A percentile compares a stretch with the other conserved stretches of the same genome.
Evolutionary conservation across 495 filamentous ascomycete genomes (phyloP).

Genomic region (Podospora appendiculata): DNA sequence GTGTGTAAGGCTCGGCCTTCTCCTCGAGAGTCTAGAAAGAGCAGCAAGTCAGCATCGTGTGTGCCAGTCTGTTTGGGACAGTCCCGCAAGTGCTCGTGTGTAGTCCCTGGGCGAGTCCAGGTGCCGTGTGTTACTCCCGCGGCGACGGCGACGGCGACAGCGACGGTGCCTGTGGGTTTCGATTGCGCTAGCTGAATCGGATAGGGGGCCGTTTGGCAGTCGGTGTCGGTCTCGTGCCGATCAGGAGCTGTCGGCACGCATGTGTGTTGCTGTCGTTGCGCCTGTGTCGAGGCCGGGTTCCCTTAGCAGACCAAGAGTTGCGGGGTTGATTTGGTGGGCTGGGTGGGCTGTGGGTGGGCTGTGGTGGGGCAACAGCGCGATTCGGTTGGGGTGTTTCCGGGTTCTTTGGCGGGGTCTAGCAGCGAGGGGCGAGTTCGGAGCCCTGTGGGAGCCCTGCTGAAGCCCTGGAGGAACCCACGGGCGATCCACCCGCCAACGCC

Average conservation of each 20-base stretch:
- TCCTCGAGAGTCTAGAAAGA: conserved; percentile 65
- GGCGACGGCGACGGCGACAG: too few species aligned
- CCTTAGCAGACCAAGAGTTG: not conserved
- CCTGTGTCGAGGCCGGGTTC: not conserved
- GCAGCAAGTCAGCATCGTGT: conserved; percentile 11
- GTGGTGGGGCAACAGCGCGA: not conserved
- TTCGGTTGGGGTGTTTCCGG: not conserved
- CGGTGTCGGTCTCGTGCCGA: not conserved
- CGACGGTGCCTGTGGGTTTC: too few species aligned
- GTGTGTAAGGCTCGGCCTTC: conserved; percentile 35
- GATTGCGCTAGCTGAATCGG: not conserved
- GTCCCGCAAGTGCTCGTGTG: not conserved
- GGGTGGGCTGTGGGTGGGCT: too few species aligned
- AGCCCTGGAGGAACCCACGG: not conserved
- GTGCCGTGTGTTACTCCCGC: too few species aligned
- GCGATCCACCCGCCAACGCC: not conserved
- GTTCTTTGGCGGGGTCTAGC: not conserved
- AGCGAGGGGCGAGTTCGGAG: conserved; percentile 1
- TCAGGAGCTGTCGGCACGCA: not conserved
- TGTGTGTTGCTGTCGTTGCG: not conserved
- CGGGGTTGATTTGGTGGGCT: not conserved
- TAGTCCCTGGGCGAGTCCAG: too few species aligned
- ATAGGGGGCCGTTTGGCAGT: not conserved
- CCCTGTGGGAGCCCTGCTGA: not conserved
- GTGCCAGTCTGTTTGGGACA: conserved; percentile 1